These are phyloP conservation scores for Nevesoporus exiguus DNA, from an alignment of 768 basidiomycete species.

Conservation along the genomic window DNA sequence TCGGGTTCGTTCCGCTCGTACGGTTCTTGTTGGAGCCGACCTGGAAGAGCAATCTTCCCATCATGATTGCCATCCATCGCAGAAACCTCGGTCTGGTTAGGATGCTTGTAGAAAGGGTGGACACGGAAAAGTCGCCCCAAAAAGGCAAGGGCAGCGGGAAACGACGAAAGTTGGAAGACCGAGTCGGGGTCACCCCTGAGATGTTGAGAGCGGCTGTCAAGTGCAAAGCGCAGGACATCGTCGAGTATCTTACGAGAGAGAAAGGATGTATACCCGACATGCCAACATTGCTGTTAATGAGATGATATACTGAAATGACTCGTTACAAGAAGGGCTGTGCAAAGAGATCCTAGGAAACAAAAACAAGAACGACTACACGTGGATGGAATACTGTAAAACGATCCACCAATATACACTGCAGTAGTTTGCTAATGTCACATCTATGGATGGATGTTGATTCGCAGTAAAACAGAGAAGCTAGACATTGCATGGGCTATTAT, in stretches of 20 bases:
- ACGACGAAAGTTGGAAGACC: conserved; percentile 55
- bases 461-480: conserved; percentile 10
- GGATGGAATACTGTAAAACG: conserved; percentile 1
- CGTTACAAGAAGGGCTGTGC: neutral
- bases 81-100: conserved; percentile 66
- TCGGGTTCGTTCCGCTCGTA: conserved; percentile 59
- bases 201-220: conserved; percentile 69
- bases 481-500: conserved; percentile 10
- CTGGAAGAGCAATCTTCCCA: conserved; percentile 57
- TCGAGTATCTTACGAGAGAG: conserved; percentile 64
- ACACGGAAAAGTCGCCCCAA: conserved; percentile 22
- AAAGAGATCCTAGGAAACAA: neutral
- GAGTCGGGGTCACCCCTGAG: conserved; percentile 47
- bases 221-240: conserved; percentile 63
- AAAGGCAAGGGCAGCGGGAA: conserved; percentile 35
- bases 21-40: conserved; percentile 66
- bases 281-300: conserved; percentile 50
- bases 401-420: conserved; percentile 18
- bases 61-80: conserved; percentile 72
- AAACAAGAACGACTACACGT: conserved; percentile 1
- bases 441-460: conserved; percentile 22
- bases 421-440: conserved; percentile 20
- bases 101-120: conserved; percentile 67
- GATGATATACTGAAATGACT: conserved; percentile 16
- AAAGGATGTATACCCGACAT: conserved; percentile 75